A percentile compares a stretch with the other conserved stretches of the same genome.
phyloP scores from a whole-genome alignment of 305 asterid species.

The Salvia sclarea region DNA sequence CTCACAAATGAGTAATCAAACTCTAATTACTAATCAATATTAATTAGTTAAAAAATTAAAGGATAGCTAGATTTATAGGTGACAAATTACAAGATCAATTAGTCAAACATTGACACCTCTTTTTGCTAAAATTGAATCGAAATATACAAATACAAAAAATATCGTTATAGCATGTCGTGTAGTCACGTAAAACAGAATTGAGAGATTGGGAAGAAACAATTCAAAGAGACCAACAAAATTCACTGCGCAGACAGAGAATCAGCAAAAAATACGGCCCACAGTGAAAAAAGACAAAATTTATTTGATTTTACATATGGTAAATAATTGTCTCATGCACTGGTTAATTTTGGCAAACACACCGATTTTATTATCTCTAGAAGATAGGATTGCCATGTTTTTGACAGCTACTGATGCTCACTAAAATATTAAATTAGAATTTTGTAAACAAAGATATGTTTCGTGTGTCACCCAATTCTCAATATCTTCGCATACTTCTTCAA shows the following conservation, averaged over 20 bases:
- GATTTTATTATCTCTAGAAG: conserved; percentile 36
- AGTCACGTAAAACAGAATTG: conserved; percentile 24
- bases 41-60: no score
- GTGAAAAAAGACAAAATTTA: conserved; percentile 32
- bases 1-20: no score
- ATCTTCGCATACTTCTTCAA: neutral
- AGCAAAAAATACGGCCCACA: conserved; percentile 34
- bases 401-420: neutral
- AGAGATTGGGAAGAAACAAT: conserved; percentile 24
- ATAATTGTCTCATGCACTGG: conserved; percentile 30
- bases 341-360: conserved; percentile 10
- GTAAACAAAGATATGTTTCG: conserved; percentile 5
- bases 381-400: conserved; percentile 33
- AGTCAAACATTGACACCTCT: conserved; percentile 36
- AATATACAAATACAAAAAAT: conserved; percentile 13
- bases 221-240: conserved; percentile 26
- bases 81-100: neutral
- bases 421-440: conserved; percentile 2
- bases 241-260: conserved; percentile 35
- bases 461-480: neutral
- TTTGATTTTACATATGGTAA: conserved; percentile 28
- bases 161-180: conserved; percentile 3
- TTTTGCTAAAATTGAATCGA: conserved; percentile 20
- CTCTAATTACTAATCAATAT: no score
- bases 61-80: neutral